Percentiles rank a stretch among this genome's conserved stretches.
phyloP scores from a whole-genome alignment of 1,139 yeast genomes.

The Saccharomyces pastorianus region DNA sequence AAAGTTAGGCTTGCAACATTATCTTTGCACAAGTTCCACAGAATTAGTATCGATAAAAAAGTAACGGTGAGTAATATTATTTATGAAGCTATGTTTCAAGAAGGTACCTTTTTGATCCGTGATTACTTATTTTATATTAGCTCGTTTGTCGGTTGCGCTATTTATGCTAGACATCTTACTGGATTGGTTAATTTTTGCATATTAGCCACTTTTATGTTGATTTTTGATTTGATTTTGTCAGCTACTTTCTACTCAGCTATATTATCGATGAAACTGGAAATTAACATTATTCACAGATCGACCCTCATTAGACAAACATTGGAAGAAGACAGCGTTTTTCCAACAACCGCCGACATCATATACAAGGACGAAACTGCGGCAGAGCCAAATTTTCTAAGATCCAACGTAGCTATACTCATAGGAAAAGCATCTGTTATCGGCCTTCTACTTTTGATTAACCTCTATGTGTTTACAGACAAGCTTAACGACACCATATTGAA shows the following conservation, averaged over 20 bases:
- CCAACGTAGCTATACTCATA: slow-evolving; percentile 42
- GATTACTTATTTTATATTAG: slow-evolving; percentile 75
- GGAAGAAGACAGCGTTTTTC: slow-evolving; percentile 89
- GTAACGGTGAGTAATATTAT: slow-evolving; percentile 35
- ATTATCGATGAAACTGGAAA: slow-evolving; percentile 81
- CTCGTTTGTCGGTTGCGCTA: slow-evolving; percentile 62
- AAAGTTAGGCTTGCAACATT: slow-evolving; percentile 67
- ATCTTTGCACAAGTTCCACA: slow-evolving; percentile 29
- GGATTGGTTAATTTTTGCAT: slow-evolving; percentile 81
- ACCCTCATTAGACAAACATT: slow-evolving; percentile 72
- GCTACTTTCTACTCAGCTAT: slow-evolving; percentile 82
- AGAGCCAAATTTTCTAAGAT: slow-evolving; percentile 22
- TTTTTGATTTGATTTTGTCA: slow-evolving; percentile 66
- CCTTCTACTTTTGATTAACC: slow-evolving; percentile 66
- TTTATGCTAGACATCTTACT: slow-evolving; percentile 61
- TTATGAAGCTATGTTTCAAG: slow-evolving; percentile 51
- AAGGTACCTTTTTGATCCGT: slow-evolving; percentile 64
- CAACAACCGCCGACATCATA: slow-evolving; percentile 62
- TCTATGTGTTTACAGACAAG: slow-evolving; percentile 64
- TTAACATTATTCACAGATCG: slow-evolving; percentile 78
- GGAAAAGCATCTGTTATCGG: slow-evolving; percentile 61
- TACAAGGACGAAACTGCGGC: slow-evolving; percentile 41
- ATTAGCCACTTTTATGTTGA: slow-evolving; percentile 62
- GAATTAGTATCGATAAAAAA: slow-evolving; percentile 29
- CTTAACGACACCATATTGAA: slow-evolving; percentile 53